Base-by-base conservation (phyloP, 257 asterid species). In the Nicotiana sylvestris region DNA sequence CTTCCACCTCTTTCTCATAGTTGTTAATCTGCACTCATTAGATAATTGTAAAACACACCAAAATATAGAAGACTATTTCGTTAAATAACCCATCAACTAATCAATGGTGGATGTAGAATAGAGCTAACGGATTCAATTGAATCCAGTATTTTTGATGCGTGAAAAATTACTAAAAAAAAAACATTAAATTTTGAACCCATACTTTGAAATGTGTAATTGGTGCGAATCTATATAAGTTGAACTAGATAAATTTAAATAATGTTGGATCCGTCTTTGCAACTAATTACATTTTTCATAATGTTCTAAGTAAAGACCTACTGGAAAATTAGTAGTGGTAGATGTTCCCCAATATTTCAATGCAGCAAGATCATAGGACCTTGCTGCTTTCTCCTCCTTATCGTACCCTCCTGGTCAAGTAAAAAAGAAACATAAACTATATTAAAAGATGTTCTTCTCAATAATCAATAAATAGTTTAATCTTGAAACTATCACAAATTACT, bases 341-440 rank as follows among this genome's bases (percentile, higher is more conserved):
- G 98, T 85, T 74, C 99, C 99, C 99, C 99, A 95, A 85, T 94
- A 95, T 81, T 95, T 95, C 4, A 95, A 86, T 56, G 99, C 98
- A 55, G 98, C 94, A 64, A 95, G 86, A 88, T 95, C 99, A 86
- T 95, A 95, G 43, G 99, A 92, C 92, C 97, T 85, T 83, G 99
- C 99, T 58, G 99, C 99, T 82, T 94, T 95, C 30, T 95, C 99
- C 83, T 95, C 99, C 85, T 95, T 95, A 69, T 95, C 99, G 87
- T 95, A 95, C 33, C 99, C 99, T 83, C 99, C 99, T 95, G 84
- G 21, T 25, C 81, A 72, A 65, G 11, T 39, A 2, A 43, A 43
- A 43, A 8, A 39, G 8, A 39, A 39, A 6, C 6, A 53, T 7
- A 0, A 39, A 37, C 9, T 39, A 6, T 37, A 39, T 39, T 6